Evolutionary conservation across 257 asterid species (phyloP), one percentile per base, ranked within the genome.

Genomic region (Hygrophila difformis): DNA sequence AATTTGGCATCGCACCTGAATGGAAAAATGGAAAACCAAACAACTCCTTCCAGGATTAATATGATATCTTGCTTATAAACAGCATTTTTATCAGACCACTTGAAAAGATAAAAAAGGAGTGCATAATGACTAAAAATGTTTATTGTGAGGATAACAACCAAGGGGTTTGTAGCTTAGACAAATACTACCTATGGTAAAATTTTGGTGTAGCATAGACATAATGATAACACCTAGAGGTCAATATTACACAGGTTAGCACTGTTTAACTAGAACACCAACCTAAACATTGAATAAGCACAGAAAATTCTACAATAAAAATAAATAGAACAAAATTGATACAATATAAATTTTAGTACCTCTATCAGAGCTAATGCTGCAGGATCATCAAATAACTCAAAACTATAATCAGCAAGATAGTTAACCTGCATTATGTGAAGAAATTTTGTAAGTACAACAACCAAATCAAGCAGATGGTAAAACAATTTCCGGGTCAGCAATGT

Each of bases 371-470:
- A 65, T 39, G 91, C 70, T 28, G 92, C 74, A 29, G 98, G 98
- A 64, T 89, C 98, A 61, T 89, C 98, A 9, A 85, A 78, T 67
- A 89, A 77, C 78, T 89, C 98, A 17, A 82, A 83, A 59, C 94
- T 79, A 63, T 80, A 76, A 57, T 89, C 98, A 63, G 76, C 86
- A 39, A 82, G 63, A 60, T 85, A 89, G 63, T 89, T 89, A 44
- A 89, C 68, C 97, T 88, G 82, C 68, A 71, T n/a, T n/a, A n/a
- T n/a, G n/a, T n/a, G n/a, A n/a, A n/a, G n/a, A n/a, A n/a, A n/a
- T 44, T 18, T 11, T n/a, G 22, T 23, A 39, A 65, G 31, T 53
- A 51, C 40, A 54, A 52, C 6, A 35, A 60, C 36, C 47, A 44
- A 39, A 8, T 45, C 41, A 52, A 19, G 31, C 31, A 48, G 12